Base-by-base conservation (phyloP, 306 rosid species). In the Dryas drummondii region DNA sequence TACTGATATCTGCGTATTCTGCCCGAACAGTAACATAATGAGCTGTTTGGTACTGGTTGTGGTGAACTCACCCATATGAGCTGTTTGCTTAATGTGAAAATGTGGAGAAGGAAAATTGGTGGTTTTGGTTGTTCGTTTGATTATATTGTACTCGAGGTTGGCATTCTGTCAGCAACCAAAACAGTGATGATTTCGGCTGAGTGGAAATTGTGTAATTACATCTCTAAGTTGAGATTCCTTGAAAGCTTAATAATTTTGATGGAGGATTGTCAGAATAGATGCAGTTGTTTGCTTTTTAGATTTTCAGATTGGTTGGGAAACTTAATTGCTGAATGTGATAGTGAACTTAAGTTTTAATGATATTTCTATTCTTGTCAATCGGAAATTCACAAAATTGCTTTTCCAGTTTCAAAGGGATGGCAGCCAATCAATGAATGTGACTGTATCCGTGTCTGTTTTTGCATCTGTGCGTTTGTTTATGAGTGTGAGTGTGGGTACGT, bases 1-100 rank as follows among this genome's bases (percentile, higher is more conserved):
- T 47, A 52, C 41, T 44, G 14, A 6, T 22, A 64, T 7, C 5
- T 44, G 12, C 4, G 7, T 49, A 11, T 49, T 14, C 3, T 11
- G 1, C 15, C n/a, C 1, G 8, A 48, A 13, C 40, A 66, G 45
- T 45, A 49, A 3, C 53, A 22, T 66, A 19, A 44, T 47, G 19
- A 15, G 42, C 52, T 70, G 12, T 54, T 40, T 4, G 48, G 48
- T 65, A 16, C 47, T 22, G 37, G 5, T 41, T 1, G 4, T 52
- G 27, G 12, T 27, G 27, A 8, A 10, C 17, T 51, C 61, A 54
- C 27, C 19, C 58, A 17, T 51, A 32, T 41, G 41, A 70, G 49
- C 78, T 52, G 42, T 74, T 74, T 74, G 78, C n/a, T 66, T 46
- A 40, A 17, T 40, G 11, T 12, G 42, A 22, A 51, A 51, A 6